Evolutionary conservation across 2,329 filamentous ascomycete genomes (phyloP), one percentile per base, ranked within the genome.

Genomic region (Penicillium sp.): DNA sequence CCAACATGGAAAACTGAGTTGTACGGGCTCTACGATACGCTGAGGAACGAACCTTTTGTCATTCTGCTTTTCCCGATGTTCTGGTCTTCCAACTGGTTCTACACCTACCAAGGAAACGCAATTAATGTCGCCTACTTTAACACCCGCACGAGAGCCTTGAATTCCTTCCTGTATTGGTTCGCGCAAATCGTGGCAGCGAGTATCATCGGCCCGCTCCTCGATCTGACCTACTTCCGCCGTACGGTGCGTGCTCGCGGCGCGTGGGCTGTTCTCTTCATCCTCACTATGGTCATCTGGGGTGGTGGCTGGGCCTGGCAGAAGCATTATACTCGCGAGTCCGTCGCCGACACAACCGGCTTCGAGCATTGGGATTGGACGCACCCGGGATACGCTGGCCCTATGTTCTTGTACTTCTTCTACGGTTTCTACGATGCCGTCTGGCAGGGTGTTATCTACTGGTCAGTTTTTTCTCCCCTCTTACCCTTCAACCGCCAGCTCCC

Each of bases 371-470:
- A 46, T 46, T 46, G 43, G 43, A 46, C 43, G 13, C 43, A 85
- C 53, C 74, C 79, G 16, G 86, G 86, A 51, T 94, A 88, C 72
- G 82, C 87, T 56, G 91, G 88, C 0, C 89, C 89, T 11, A 90
- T 96, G 85, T 90, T 95, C 73, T 77, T 96, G 51, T 95, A 92
- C 79, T 89, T 96, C 63, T 92, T 92, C 77, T 95, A 93, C 74
- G 91, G 91, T 40, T 87, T 93, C 74, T 93, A 87, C 66, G 93
- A 96, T 74, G 90, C 92, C 40, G 84, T 87, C 54, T 96, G 91
- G 89, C 93, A 96, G 80, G 92, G 90, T 0, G 86, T 81, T 69
- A 87, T 92, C 52, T 96, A 96, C 82, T 96, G 92, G 92, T 46
- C 6, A 31, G 43, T 31, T 2, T 31, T n/a, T 5, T 40, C 16